Evolutionary conservation across 1,284 basidiomycete genomes (phyloP).

Genomic region (Pseudozyma sp.): DNA sequence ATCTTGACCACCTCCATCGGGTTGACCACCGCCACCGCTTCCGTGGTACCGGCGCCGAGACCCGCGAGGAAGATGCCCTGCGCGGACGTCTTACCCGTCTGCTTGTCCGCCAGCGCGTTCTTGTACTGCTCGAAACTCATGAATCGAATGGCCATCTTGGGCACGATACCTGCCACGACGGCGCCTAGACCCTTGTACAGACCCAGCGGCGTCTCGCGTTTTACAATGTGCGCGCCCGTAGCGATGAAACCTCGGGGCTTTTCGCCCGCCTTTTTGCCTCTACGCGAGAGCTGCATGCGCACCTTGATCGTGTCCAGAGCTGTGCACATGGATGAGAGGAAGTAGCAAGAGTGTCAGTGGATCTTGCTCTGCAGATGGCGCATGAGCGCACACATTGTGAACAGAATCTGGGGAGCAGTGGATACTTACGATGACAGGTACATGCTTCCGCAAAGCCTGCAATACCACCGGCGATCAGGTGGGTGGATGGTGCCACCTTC

Average conservation of each 20-base stretch:
- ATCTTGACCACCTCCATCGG: conserved; percentile 99
- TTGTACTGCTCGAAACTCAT: conserved; percentile 98
- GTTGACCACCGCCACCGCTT: conserved; percentile 87
- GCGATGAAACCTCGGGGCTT: conserved; percentile 91
- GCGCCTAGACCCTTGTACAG: conserved; percentile 98
- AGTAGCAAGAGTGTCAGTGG: neutral
- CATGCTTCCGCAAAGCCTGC: conserved; percentile 68
- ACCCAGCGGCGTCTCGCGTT: conserved; percentile 91
- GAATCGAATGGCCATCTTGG: conserved; percentile 99
- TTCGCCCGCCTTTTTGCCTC: conserved; percentile 55
- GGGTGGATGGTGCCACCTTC: conserved; percentile 67
- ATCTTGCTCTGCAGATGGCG: too few relatives aligned
- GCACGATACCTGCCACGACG: conserved; percentile 91
- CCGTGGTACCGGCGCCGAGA: conserved; percentile 91
- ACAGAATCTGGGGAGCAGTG: neutral
- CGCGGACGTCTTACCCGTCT: conserved; percentile 80
- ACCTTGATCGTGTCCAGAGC: conserved; percentile 92
- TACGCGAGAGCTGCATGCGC: conserved; percentile 85
- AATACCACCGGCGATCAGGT: conserved; percentile 68
- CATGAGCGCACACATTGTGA: too few relatives aligned
- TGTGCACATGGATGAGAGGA: conserved; percentile 26
- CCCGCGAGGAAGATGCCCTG: conserved; percentile 85
- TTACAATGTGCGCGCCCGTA: conserved; percentile 88
- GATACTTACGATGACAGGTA: conserved; percentile 67
- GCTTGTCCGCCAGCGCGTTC: conserved; percentile 79